Evolutionary conservation across 306 rosid genomes (phyloP), one percentile per base, ranked within the genome.

Genomic region (Macrotyloma uniflorum): DNA sequence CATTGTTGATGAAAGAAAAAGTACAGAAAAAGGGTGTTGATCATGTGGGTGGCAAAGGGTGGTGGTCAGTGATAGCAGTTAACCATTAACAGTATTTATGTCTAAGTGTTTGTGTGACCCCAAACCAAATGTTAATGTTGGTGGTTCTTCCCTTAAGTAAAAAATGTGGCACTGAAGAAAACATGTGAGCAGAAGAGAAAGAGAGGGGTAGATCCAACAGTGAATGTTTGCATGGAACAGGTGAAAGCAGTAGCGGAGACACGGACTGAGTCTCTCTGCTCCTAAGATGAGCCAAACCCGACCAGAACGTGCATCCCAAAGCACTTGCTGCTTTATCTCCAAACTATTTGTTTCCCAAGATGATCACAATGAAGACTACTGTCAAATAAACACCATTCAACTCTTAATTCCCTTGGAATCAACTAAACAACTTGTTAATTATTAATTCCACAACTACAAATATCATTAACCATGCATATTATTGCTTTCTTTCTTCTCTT

Each of bases 221-320:
- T 51, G 67, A 59, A n/a, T 0, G 23, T 68, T 33, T 79, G 72
- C 70, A 78, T 78, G 76, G 12, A 79, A 70, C 53, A 61, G 64
- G 51, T 30, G 28, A 79, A 32, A 59, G 58, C 68, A 40, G 42
- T 4, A 46, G 81, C 36, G 74, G 83, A 73, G 84, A 71, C 85
- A 74, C 9, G 79, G 58, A 82, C 84, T 58, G 54, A 66, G 68
- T 47, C 20, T 70, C 11, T 42, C 53, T 82, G 86, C 50, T 59
- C 53, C 76, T 53, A 8, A 2, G 70, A 72, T 76, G 80, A 62
- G 74, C 67, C 77, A 38, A 82, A 80, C 85, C 92, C 93, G 94
- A 93, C 93, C 88, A 84, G 54, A 84, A 90, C 93, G 89, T 85
- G 84, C 87, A 88, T 78, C 70, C 90, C 97, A 64, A 91, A 79